phyloP scores from a whole-genome alignment of 768 basidiomycete genomes.

The Russula sp. region DNA sequence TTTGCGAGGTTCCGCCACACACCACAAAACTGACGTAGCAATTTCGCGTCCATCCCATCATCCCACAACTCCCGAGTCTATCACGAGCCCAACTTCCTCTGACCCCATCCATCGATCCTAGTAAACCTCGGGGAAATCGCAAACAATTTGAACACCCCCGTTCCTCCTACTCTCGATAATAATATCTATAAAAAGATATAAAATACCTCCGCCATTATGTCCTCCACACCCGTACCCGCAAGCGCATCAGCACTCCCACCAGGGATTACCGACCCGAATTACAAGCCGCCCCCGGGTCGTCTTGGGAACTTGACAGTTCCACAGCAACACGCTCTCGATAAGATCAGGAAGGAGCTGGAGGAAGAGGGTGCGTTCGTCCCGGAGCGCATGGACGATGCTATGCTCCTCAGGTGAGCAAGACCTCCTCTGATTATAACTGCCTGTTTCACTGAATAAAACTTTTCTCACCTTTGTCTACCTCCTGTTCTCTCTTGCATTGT shows the following conservation, averaged over 20 bases:
- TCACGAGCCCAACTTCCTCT: not conserved
- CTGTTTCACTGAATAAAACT: not conserved
- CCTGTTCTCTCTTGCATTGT: not conserved
- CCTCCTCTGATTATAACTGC: too few relatives aligned
- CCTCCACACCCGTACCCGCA: conserved; percentile 39
- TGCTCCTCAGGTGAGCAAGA: conserved; percentile 55
- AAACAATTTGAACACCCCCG: not conserved
- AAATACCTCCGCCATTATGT: not conserved
- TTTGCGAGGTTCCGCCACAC: not conserved
- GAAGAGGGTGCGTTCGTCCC: conserved; percentile 59
- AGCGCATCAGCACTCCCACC: conserved; percentile 55
- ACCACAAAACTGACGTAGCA: not conserved
- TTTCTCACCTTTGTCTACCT: not conserved
- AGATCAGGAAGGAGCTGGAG: conserved; percentile 61
- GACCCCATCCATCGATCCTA: conserved; percentile 2
- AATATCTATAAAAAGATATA: conserved; percentile 2
- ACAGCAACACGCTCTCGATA: conserved; percentile 65
- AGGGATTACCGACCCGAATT: conserved; percentile 61
- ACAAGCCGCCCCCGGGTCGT: conserved; percentile 65
- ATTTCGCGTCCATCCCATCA: not conserved
- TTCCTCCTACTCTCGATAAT: too few relatives aligned
- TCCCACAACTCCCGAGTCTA: not conserved
- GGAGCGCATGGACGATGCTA: conserved; percentile 67
- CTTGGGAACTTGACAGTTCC: conserved; percentile 69
- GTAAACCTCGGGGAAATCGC: not conserved